phyloP scores from a whole-genome alignment of 1,284 basidiomycete species.

The Afroboletus lepidellus region DNA sequence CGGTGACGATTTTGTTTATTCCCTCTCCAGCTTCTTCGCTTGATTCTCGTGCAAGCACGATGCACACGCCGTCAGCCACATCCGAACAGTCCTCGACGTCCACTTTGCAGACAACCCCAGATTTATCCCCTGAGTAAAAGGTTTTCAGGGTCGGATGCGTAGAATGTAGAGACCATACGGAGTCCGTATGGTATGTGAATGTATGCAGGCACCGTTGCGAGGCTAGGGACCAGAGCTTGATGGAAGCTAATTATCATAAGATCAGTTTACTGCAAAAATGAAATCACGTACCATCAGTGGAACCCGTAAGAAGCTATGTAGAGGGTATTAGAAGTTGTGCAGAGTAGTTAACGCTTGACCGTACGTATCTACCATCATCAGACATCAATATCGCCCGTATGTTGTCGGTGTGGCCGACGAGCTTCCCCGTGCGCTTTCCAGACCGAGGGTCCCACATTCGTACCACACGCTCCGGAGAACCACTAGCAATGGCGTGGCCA shows the following conservation, averaged over 20 bases:
- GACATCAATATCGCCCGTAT: slow-evolving; percentile 87
- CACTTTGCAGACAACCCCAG: slow-evolving; percentile 86
- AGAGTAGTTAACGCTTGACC: slow-evolving; percentile 30
- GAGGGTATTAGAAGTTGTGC: slow-evolving; percentile 19
- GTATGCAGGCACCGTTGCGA: slow-evolving; percentile 93
- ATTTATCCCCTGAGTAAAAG: slow-evolving; percentile 95
- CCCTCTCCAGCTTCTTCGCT: slow-evolving; percentile 52
- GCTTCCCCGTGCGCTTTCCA: slow-evolving; percentile 67
- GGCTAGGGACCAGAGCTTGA: slow-evolving; percentile 89
- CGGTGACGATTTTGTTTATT: slow-evolving; percentile 80
- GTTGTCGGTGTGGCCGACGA: slow-evolving; percentile 96
- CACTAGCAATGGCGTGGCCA: slow-evolving; percentile 82
- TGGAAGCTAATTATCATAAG: slow-evolving; percentile 52
- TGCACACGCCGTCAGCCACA: slow-evolving; percentile 85
- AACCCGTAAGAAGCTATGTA: slow-evolving; percentile 79
- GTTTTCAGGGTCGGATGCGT: slow-evolving; percentile 84
- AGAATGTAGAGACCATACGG: slow-evolving; percentile 92
- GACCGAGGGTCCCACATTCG: slow-evolving; percentile 91
- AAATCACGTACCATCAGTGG: slow-evolving; percentile 69
- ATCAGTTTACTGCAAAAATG: not conserved
- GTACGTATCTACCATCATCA: slow-evolving; percentile 86
- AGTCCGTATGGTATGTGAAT: slow-evolving; percentile 93
- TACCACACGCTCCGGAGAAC: slow-evolving; percentile 88
- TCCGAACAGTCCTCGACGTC: slow-evolving; percentile 84
- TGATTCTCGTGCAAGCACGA: slow-evolving; percentile 76